phyloP scores from a whole-genome alignment of 108 stramenopile genomes.

The Thalassiosira profunda region DNA sequence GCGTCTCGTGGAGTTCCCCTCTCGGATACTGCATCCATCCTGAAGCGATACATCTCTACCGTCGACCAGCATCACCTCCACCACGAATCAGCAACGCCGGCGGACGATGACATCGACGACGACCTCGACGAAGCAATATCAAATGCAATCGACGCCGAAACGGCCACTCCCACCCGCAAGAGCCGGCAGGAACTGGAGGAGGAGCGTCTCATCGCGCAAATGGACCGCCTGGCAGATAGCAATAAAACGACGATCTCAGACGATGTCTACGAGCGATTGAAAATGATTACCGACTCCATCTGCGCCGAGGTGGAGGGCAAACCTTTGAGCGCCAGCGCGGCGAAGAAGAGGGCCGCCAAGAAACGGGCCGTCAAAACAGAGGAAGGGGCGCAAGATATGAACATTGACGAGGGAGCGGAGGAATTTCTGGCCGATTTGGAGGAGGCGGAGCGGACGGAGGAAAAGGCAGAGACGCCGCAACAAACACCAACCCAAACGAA shows the following conservation, averaged over 20 bases:
- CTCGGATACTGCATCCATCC: slow-evolving; percentile 27
- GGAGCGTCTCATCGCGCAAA: slow-evolving; percentile 23
- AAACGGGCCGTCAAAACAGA: not conserved
- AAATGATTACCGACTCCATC: slow-evolving; percentile 31
- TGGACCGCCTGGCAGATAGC: slow-evolving; percentile 1
- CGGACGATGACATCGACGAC: not conserved
- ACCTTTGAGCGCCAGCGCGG: slow-evolving; percentile 2
- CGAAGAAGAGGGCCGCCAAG: not conserved
- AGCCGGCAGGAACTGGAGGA: slow-evolving; percentile 27
- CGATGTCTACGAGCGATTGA: slow-evolving; percentile 34
- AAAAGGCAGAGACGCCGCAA: not conserved
- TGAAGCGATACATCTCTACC: slow-evolving; percentile 20
- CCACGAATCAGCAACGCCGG: not conserved
- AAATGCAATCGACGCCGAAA: not conserved
- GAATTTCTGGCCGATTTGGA: slow-evolving; percentile 19
- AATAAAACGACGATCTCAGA: slow-evolving; percentile 23
- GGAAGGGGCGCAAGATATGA: not conserved
- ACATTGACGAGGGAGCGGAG: not conserved
- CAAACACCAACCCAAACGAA: not conserved
- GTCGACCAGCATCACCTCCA: slow-evolving; percentile 12
- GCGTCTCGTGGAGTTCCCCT: slow-evolving; percentile 40
- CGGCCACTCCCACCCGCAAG: not conserved
- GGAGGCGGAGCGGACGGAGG: slow-evolving; percentile 1
- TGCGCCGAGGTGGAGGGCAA: slow-evolving; percentile 20
- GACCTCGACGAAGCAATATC: not conserved